Conservation (phyloP, 2,329 filamentous ascomycete species). For the Fulvia fulva region DNA sequence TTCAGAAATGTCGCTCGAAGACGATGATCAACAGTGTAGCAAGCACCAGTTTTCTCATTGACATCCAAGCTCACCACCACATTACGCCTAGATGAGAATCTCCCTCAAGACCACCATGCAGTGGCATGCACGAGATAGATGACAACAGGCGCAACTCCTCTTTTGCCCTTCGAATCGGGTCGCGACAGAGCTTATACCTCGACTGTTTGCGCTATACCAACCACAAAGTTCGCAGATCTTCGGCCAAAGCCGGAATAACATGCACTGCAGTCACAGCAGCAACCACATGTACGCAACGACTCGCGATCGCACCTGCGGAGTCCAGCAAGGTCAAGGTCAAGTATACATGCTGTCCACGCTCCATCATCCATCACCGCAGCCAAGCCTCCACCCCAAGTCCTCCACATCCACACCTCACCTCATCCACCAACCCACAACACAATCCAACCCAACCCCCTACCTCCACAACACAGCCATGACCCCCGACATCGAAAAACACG, state of each 20-base stretch:
- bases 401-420: not conserved
- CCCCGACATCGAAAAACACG: not conserved
- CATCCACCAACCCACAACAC: not conserved
- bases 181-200: not conserved
- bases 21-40: not conserved
- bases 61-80: not conserved
- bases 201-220: not conserved
- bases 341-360: not conserved
- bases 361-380: not conserved
- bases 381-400: not conserved
- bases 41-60: not conserved
- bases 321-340: not conserved
- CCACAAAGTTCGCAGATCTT: not conserved
- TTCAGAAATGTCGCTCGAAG: not conserved
- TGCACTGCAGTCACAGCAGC: not conserved
- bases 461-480: not conserved
- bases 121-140: not conserved
- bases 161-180: not conserved
- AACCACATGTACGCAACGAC: too few relatives aligned
- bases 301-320: not conserved
- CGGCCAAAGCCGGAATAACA: not conserved
- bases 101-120: not conserved
- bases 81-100: too few relatives aligned
- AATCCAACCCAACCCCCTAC: too few relatives aligned
- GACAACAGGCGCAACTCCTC: not conserved